Evolutionary conservation across 768 basidiomycete species (phyloP), one percentile per base, ranked within the genome.

Genomic region (Suillus discolor): DNA sequence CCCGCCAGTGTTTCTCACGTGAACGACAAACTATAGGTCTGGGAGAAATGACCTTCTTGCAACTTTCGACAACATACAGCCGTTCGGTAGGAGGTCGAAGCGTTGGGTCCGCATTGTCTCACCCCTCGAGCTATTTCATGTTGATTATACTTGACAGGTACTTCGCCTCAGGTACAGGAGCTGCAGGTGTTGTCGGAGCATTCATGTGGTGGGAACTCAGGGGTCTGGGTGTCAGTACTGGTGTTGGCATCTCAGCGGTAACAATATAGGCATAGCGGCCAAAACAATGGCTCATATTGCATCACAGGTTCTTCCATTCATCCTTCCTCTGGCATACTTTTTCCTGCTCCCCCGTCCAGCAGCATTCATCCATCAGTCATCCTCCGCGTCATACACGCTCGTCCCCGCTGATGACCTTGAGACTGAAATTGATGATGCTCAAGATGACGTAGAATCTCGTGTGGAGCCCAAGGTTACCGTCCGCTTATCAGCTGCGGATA

Each of bases 201-300:
- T 91, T 92, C 45, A 72, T 97, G 15, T 99, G 97, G 97, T 99
- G 97, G 97, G 83, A 94, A 68, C 79, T 99, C 5, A 83, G 97
- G 23, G 86, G 87, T 2, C 78, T 97, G 0, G 97, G 97, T 25
- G 94, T 99, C 6, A 85, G 88, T 53, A 71, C 81, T 13, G 97
- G 96, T 1, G 88, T 99, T 28, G 92, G 93, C 2, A 71, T 97
- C 25, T 94, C 93, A 12, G 85, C 93, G 16, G 94, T 94, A 60
- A 60, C 18, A 28, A 60, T 28, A 28, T 31, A 73, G 44, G 91
- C 74, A 23, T 61, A 4, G 8, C 25, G 44, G 20, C 6, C 57
- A 9, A 39, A 59, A 41, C 61, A 51, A 71, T 54, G 12, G 9
- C 55, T 38, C 61, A 61, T 65, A 36, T 60, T 18, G 39, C 34